Conservation (phyloP, 352 stramenopile genomes). For the Phytopythium oedochilum region DNA sequence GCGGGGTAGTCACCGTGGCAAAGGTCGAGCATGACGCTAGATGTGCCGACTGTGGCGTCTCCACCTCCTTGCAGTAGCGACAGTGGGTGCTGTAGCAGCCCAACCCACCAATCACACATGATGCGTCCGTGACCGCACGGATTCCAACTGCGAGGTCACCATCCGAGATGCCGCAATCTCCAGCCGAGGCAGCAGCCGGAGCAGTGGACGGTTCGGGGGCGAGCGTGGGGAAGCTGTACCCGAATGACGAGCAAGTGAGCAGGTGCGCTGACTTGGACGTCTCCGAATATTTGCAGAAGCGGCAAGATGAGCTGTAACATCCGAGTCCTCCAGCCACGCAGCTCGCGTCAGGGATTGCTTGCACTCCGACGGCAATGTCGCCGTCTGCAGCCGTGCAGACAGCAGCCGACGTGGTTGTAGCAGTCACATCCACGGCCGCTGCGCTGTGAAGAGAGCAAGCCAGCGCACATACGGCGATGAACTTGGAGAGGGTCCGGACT, state of each 20-base stretch:
- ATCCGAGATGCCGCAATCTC: constrained; percentile 21
- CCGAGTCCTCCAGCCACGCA: constrained; percentile 30
- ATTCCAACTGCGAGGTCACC: constrained; percentile 28
- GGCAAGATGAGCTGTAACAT: constrained; percentile 31
- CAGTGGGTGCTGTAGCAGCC: constrained; percentile 34
- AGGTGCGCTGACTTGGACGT: constrained; percentile 25
- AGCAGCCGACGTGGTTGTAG: background rate
- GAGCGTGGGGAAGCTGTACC: constrained; percentile 15
- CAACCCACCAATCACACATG: constrained; percentile 26
- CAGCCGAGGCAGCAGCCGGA: constrained; percentile 10
- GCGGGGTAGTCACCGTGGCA: background rate
- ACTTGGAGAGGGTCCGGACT: background rate
- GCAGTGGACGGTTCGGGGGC: constrained; percentile 7
- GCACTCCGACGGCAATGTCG: constrained; percentile 26
- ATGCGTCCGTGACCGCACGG: constrained; percentile 17
- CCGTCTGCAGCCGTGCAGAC: constrained; percentile 23
- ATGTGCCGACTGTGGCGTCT: constrained; percentile 10
- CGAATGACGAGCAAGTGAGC: constrained; percentile 19
- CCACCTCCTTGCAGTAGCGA: constrained; percentile 19
- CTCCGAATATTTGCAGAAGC: constrained; percentile 32
- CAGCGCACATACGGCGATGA: constrained; percentile 2
- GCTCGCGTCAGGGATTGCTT: constrained; percentile 17
- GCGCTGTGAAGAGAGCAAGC: background rate
- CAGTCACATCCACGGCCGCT: background rate
- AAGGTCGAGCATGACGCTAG: constrained; percentile 1